phyloP scores from a whole-genome alignment of 352 stramenopile genomes.

The Pythium chondricola region DNA sequence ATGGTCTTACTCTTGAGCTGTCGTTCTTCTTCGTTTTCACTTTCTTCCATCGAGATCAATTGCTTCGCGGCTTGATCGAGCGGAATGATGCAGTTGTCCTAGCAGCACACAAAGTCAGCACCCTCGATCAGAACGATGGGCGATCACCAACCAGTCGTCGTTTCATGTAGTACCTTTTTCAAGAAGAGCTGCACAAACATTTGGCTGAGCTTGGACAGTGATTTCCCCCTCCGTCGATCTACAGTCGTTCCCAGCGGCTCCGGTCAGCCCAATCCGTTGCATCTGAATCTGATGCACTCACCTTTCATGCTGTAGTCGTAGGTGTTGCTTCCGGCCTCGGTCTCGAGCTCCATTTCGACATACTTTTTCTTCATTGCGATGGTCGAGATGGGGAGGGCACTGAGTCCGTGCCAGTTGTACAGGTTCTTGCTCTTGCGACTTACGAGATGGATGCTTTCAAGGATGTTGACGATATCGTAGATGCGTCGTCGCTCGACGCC shows the following conservation, averaged over 20 bases:
- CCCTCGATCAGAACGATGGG: not conserved
- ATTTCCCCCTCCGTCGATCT: conserved; percentile 74
- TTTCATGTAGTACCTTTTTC: conserved; percentile 42
- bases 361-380: conserved; percentile 53
- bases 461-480: conserved; percentile 98
- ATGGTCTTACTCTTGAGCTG: conserved; percentile 70
- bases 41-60: conserved; percentile 87
- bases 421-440: conserved; percentile 95
- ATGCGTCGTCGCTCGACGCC: conserved; percentile 92
- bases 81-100: conserved; percentile 88
- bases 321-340: conserved; percentile 14
- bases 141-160: not conserved
- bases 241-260: not conserved
- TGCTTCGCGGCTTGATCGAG: conserved; percentile 92
- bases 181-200: conserved; percentile 96
- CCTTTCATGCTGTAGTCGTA: conserved; percentile 64
- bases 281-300: too few relatives aligned
- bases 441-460: conserved; percentile 94
- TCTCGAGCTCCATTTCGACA: conserved; percentile 30
- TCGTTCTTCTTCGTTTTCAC: conserved; percentile 62
- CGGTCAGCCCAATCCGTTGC: too few relatives aligned
- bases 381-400: conserved; percentile 57
- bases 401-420: conserved; percentile 89
- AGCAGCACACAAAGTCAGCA: not conserved
- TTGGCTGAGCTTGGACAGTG: conserved; percentile 89